Percentiles rank a stretch among this genome's conserved stretches.
phyloP scores from a whole-genome alignment of 352 stramenopile species.

The Phytophthora pistaciae region DNA sequence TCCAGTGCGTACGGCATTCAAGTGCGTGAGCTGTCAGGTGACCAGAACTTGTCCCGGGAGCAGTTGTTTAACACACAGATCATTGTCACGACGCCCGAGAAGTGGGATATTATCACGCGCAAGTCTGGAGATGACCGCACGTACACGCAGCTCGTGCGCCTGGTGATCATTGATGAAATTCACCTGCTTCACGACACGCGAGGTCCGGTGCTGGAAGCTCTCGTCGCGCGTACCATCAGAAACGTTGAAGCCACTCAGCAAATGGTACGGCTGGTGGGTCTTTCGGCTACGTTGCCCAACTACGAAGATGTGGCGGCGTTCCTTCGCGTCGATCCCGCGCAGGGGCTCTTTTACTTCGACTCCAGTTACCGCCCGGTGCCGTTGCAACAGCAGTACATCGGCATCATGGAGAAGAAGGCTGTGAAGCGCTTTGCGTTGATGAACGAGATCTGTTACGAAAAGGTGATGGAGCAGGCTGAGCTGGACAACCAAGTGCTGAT shows the following conservation, averaged over 20 bases:
- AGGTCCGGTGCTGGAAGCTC: constrained; percentile 98
- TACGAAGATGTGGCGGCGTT: constrained; percentile 99
- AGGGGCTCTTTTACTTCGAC: constrained; percentile 99
- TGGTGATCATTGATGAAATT: constrained; percentile 99
- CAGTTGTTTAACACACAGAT: constrained; percentile 99
- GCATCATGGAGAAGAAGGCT: constrained; percentile 99
- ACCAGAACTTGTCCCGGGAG: constrained; percentile 97
- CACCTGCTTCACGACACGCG: constrained; percentile 99
- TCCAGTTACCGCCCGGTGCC: constrained; percentile 99
- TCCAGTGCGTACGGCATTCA: constrained; percentile 93
- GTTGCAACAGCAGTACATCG: constrained; percentile 99
- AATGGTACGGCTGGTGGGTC: constrained; percentile 97
- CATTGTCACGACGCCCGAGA: constrained; percentile 99
- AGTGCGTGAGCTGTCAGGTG: constrained; percentile 98
- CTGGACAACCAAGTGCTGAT: constrained; percentile 99
- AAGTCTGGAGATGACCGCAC: constrained; percentile 97
- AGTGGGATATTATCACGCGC: constrained; percentile 99
- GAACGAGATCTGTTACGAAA: constrained; percentile 99
- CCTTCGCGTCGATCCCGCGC: constrained; percentile 97
- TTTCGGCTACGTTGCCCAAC: constrained; percentile 99
- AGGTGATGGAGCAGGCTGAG: constrained; percentile 95
- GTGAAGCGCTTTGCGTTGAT: constrained; percentile 99
- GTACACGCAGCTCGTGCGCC: constrained; percentile 98
- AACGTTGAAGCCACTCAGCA: constrained; percentile 98
- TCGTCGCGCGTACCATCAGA: constrained; percentile 97